phyloP scores from a whole-genome alignment of 2,329 filamentous ascomycete species.

The Fusarium lyarnte region DNA sequence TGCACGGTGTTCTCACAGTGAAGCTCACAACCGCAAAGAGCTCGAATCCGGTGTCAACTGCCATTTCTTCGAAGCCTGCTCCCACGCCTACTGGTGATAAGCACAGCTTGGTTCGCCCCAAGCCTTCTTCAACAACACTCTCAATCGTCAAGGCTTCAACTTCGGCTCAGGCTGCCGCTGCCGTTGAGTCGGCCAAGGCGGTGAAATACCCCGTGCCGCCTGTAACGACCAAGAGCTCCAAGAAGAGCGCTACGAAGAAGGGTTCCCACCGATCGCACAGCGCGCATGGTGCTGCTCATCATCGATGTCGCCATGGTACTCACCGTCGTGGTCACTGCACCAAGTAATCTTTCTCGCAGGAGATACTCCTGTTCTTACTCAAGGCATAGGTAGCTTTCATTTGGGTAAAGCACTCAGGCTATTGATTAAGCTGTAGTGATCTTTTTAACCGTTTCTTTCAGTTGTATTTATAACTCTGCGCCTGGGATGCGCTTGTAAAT shows the following conservation, averaged over 20 bases:
- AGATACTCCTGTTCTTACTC: fast-evolving
- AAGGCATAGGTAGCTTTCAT: background rate
- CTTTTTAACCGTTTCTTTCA: fast-evolving
- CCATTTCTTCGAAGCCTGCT: background rate
- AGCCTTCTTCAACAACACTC: background rate
- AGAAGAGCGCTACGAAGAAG: background rate
- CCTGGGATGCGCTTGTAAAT: background rate
- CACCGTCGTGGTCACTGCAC: background rate
- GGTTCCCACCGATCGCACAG: background rate
- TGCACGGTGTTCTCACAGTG: background rate
- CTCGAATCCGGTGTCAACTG: background rate
- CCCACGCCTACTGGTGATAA: fast-evolving
- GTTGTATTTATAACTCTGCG: background rate
- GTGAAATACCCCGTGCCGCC: background rate
- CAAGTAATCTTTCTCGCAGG: background rate
- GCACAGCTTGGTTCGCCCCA: background rate
- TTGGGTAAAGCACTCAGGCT: fast-evolving
- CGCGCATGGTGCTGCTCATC: background rate
- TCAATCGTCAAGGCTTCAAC: background rate
- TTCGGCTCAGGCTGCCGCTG: background rate
- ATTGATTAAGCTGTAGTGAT: fast-evolving
- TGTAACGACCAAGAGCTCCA: background rate
- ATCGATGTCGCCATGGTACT: background rate
- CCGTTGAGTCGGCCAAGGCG: background rate
- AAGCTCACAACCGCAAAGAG: background rate